Conservation (phyloP, 1,139 yeast genomes). For the Saccharomyces uvarum region DNA sequence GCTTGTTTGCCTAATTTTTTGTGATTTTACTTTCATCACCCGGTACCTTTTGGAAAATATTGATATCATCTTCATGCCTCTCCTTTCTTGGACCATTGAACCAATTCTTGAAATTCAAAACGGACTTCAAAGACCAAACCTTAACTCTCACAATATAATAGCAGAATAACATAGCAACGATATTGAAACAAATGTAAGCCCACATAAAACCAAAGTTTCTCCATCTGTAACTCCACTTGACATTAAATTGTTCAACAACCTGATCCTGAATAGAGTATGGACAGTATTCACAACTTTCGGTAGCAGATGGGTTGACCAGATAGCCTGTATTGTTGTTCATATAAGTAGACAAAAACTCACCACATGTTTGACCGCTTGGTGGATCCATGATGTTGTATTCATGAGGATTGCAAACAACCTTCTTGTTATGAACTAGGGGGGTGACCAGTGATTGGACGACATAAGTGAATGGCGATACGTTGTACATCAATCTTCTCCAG, state of each 20-base stretch:
- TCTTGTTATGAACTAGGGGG: constrained; percentile 38
- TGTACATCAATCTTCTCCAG: constrained; percentile 50
- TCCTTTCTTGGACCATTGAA: constrained; percentile 33
- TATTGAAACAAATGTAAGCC: constrained; percentile 42
- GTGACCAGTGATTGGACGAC: constrained; percentile 43
- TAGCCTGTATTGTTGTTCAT: constrained; percentile 39
- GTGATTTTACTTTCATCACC: constrained; percentile 34
- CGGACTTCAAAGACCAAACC: constrained; percentile 28
- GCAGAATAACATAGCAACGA: constrained; percentile 37
- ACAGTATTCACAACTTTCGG: constrained; percentile 42
- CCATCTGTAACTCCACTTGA: constrained; percentile 44
- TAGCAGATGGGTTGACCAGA: constrained; percentile 36
- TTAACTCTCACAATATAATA: constrained; percentile 35
- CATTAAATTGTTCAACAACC: constrained; percentile 37
- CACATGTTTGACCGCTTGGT: constrained; percentile 43
- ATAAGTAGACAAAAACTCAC: constrained; percentile 36
- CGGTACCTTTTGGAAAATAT: constrained; percentile 33
- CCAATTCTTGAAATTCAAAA: constrained; percentile 31
- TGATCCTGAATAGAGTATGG: constrained; percentile 39
- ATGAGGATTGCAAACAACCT: constrained; percentile 38
- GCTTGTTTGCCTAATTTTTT: constrained; percentile 9
- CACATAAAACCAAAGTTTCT: constrained; percentile 52
- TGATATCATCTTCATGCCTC: constrained; percentile 38
- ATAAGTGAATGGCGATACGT: constrained; percentile 49
- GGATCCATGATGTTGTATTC: constrained; percentile 47